Evolutionary conservation across 2,329 filamentous ascomycete species (phyloP), one percentile per base, ranked within the genome.

Genomic region (Penicillium polonicum): DNA sequence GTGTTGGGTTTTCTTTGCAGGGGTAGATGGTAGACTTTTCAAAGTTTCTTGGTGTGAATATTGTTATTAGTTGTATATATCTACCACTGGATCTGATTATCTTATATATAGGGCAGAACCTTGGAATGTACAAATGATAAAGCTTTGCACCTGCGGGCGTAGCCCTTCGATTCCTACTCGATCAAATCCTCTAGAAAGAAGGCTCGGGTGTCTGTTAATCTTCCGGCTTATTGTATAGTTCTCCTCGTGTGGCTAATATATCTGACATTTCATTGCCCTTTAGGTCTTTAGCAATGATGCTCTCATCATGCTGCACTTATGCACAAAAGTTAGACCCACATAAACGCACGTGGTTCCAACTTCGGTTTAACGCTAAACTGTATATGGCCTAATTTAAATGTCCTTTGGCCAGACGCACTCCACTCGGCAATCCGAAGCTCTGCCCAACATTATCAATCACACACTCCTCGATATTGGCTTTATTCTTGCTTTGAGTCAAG

Each of bases 351-450:
- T 44, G 42, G 1, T 4, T 10, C 5, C 1, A 5, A 4, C 1
- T 1, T 19, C 12, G 1, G 5, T 10, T 31, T 12, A 10, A 23
- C n/a, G 23, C 42, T 53, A 38, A 33, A 0, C 29, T 2, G 17
- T 7, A 39, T 25, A 3, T 31, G 17, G n/a, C 5, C 42, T 46
- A 29, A 23, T 6, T 31, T 25, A 48, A 23, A 6, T 19, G 13
- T 21, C 53, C 42, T 15, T 54, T 49, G 41, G 35, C 58, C 19
- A 65, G 31, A 31, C 51, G 36, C 25, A 70, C 65, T 39, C 80
- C 80, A 61, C 76, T 74, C 0, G 80, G 79, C 38, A 82, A 65
- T 13, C 72, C 78, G 62, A 81, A 70, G 10, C 82, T 79, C 66
- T 82, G 80, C 46, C 68, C 74, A 59, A 81, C 76, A 27, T 65